These are phyloP conservation scores for Candida boleticola DNA, from an alignment of 805 yeast species.

Conservation along the genomic window DNA sequence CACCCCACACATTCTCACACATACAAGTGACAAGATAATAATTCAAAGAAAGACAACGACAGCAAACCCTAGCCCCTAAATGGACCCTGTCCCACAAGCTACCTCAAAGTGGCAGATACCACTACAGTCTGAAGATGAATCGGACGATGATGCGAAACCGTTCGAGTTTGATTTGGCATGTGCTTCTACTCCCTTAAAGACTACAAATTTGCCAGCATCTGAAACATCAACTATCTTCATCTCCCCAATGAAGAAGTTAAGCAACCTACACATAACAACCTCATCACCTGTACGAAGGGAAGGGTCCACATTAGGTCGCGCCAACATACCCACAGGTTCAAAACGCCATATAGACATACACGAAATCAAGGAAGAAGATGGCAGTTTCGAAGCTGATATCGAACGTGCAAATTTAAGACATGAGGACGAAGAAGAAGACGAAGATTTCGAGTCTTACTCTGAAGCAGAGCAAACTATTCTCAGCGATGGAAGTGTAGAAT, in stretches of 20 bases:
- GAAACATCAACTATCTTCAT: slow-evolving; percentile 15
- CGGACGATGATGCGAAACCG: slow-evolving; percentile 1
- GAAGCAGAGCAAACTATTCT: slow-evolving; percentile 6
- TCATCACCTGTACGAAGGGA: slow-evolving; percentile 1
- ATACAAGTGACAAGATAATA: too few species aligned
- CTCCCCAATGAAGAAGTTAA: slow-evolving; percentile 37
- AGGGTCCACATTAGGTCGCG: not conserved
- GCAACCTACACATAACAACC: slow-evolving; percentile 26
- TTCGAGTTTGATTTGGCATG: slow-evolving; percentile 17
- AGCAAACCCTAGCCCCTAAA: too few species aligned
- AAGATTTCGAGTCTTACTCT: slow-evolving; percentile 1
- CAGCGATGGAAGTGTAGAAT: slow-evolving; percentile 11
- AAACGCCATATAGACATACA: not conserved
- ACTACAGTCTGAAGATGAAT: not conserved
- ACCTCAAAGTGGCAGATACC: not conserved
- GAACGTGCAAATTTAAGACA: not conserved
- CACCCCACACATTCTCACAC: too few species aligned
- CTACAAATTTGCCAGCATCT: slow-evolving; percentile 6
- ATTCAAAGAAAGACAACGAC: too few species aligned
- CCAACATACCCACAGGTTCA: not conserved
- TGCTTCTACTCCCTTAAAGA: slow-evolving; percentile 24
- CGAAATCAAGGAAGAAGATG: not conserved
- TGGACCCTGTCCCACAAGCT: not conserved
- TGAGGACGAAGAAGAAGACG: not conserved
- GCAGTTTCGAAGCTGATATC: not conserved